Evolutionary conservation across 495 filamentous ascomycete genomes (phyloP).

Genomic region (Ascodesmis nigricans): DNA sequence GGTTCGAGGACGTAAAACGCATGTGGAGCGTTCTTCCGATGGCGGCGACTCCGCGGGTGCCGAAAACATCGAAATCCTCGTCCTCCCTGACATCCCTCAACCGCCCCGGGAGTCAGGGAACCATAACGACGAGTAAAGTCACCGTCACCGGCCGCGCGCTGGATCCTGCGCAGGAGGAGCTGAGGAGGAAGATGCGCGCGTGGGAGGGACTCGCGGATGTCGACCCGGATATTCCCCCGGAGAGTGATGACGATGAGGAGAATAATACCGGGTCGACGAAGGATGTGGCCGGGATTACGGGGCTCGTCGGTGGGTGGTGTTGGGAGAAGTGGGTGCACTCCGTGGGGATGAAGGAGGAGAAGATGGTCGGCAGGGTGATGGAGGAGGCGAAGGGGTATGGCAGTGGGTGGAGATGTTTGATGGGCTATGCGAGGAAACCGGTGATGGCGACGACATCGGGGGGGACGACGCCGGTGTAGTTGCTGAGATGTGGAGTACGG

Average conservation of each 20-base stretch:
- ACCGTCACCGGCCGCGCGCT: constrained; percentile 15
- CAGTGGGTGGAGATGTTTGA: constrained; percentile 67
- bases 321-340: constrained; percentile 95
- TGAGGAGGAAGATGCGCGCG: constrained; percentile 14
- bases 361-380: constrained; percentile 52
- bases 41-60: constrained; percentile 36
- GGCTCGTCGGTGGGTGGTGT: constrained; percentile 66
- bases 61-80: constrained; percentile 51
- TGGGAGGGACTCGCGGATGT: constrained; percentile 27
- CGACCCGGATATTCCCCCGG: no score
- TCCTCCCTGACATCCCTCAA: constrained; percentile 50
- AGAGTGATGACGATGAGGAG: constrained; percentile 33
- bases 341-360: constrained; percentile 32
- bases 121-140: constrained; percentile 25
- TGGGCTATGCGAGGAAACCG: constrained; percentile 79
- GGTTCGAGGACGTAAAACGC: constrained; percentile 60
- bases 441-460: not conserved
- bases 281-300: constrained; percentile 51
- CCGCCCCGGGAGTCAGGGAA: constrained; percentile 36
- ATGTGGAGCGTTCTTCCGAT: constrained; percentile 82
- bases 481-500: no score
- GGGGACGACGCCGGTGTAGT: no score
- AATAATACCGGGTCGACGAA: constrained; percentile 34
- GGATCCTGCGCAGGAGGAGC: constrained; percentile 21
- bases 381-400: constrained; percentile 64